Evolutionary conservation across 495 filamentous ascomycete species (phyloP), one percentile per base, ranked within the genome.

Genomic region (Lophium mytilinum): DNA sequence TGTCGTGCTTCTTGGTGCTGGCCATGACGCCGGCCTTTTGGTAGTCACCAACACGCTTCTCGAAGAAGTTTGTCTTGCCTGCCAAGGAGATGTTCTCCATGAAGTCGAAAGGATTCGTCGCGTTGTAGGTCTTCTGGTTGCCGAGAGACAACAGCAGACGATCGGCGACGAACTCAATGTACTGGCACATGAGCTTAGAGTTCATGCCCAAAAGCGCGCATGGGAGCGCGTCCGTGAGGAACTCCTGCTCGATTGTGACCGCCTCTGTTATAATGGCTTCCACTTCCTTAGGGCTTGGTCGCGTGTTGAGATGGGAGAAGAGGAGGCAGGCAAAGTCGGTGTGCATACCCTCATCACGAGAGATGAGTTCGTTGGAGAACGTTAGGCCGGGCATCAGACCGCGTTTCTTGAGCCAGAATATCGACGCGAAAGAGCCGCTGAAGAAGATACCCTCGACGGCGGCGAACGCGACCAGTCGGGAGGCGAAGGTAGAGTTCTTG

Each of bases 381-480:
- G 93, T 96, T 35, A 98, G 83, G 62, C 93, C 93, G 54, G 93
- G 86, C 93, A 98, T 98, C 61, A 98, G 82, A 60, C 93, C 93
- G 71, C 93, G 94, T 84, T 98, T 98, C 87, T 98, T 98, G 69
- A 98, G 80, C 93, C 93, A 98, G 83, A 98, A 98, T 75, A 98
- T 96, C 56, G 93, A 93, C 4, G 93, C 94, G 64, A 98, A 98
- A n/a, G 93, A 95, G 64, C 93, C 94, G 67, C 83, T 89, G 85
- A 98, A 98, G 86, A 98, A 98, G 78, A 98, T 97, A 71, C 93
- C 93, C 76, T 98, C 93, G 54, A 98, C 90, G 47, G 92, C 94
- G 55, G 93, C 93, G 72, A 98, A 98, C 63, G 93, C 93, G 60
- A 98, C 87, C 37, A 98, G 85, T 65, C 94, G 93, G 73, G 89